Evolutionary conservation across 2,329 filamentous ascomycete species (phyloP), one percentile per base, ranked within the genome.

Genomic region (Cladorrhinum sp.): DNA sequence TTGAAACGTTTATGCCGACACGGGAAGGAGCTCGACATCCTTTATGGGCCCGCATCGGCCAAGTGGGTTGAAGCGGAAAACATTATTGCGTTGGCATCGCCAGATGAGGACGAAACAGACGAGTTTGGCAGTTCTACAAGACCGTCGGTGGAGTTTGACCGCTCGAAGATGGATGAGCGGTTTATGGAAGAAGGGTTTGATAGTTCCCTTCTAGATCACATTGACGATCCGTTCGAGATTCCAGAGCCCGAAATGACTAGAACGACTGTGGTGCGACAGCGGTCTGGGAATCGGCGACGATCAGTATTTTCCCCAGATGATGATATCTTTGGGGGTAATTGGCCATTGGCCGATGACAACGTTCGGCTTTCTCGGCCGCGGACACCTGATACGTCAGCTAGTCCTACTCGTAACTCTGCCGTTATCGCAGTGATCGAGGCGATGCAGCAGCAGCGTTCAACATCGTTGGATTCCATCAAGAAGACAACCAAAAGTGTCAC

Each of bases 51-150:
- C 5, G 81, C 86, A 22, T 79, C 81, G 12, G 76, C 78, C 12
- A 78, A 90, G 51, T 96, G 90, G 90, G 85, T 86, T 67, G 90
- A 95, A 71, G 91, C 92, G 1, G 90, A 95, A 72, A 90, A 90
- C 13, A 93, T 96, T 75, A 95, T 96, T 70, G 89, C 90, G 32
- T 78, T 96, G n/a, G 91, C 91, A 50, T 88, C 86, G 1, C 86
- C 86, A 1, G 86, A 89, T 63, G 83, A 85, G 38, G 85, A 89
- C 52, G 78, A 83, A 52, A 67, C 76, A 5, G 76, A 78, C 12
- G 72, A 73, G 16, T 65, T 70, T 41, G 71, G 75, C 12, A 10
- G 16, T 45, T 57, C 62, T 5, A 50, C 52, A 7, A 61, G 51
- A 22, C 57, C 62, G 8, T 65, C 65, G 1, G 48, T 75, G 0